These are phyloP conservation scores for Colletotrichum sp. DNA, from an alignment of 2,329 filamentous ascomycete species.

Conservation along the genomic window DNA sequence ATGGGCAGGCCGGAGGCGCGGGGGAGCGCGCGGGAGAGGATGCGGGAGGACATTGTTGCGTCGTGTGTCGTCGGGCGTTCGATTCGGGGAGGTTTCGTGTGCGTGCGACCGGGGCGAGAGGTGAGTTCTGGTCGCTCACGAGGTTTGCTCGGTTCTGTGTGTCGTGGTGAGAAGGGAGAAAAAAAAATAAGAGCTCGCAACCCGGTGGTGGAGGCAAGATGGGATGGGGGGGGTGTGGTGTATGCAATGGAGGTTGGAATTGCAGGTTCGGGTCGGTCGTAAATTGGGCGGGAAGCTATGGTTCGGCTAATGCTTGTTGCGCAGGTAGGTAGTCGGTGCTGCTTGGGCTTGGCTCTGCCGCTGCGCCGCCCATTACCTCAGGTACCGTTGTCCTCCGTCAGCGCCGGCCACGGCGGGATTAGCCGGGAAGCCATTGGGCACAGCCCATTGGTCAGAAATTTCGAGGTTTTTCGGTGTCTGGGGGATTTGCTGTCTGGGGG, in stretches of 20 bases:
- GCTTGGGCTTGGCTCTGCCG: background rate
- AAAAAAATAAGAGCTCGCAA: background rate
- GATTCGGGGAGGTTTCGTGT: background rate
- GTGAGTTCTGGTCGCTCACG: background rate
- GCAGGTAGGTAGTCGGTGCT: background rate
- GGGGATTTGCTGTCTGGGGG: constrained; percentile 2
- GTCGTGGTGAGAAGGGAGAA: background rate
- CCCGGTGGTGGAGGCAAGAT: background rate
- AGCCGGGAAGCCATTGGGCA: constrained; percentile 13
- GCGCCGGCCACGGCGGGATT: constrained; percentile 16
- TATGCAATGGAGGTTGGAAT: background rate
- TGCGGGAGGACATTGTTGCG: constrained; percentile 52
- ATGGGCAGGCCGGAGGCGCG: constrained; percentile 29
- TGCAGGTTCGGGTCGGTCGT: background rate
- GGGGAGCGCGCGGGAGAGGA: constrained; percentile 43
- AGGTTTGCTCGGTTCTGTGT: background rate
- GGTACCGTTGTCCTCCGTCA: constrained; percentile 13
- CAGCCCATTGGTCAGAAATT: constrained; percentile 1
- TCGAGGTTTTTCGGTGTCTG: background rate
- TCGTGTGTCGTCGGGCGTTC: background rate
- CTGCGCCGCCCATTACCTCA: constrained; percentile 6
- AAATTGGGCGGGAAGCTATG: background rate
- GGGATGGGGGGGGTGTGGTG: background rate
- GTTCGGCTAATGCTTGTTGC: background rate
- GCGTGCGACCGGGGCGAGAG: background rate